Conservation (phyloP, 2,329 filamentous ascomycete species). For the Tolypocladium paradoxum region DNA sequence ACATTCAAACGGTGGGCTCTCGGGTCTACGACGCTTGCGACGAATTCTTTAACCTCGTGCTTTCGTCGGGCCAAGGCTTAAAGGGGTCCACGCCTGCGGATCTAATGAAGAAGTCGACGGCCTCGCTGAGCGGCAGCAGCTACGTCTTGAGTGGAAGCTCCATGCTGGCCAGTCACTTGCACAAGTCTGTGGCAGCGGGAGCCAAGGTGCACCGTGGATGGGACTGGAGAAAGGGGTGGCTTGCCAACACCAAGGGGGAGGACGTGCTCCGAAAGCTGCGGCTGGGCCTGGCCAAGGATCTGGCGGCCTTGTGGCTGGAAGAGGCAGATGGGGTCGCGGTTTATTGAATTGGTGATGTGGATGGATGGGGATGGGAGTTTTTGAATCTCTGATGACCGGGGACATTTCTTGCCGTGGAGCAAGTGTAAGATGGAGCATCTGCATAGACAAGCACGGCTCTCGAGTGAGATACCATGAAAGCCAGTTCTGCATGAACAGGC, state of each 20-base stretch:
- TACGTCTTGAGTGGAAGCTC: constrained; percentile 66
- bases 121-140: constrained; percentile 44
- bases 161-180: constrained; percentile 54
- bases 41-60: constrained; percentile 65
- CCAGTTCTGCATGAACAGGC: neutral
- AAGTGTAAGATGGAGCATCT: neutral
- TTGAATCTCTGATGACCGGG: neutral
- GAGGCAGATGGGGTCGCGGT: constrained; percentile 48
- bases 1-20: constrained; percentile 63
- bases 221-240: constrained; percentile 75
- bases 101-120: constrained; percentile 49
- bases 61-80: constrained; percentile 56
- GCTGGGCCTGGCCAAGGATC: constrained; percentile 61
- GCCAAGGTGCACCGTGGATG: constrained; percentile 50
- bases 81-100: constrained; percentile 54
- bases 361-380: neutral
- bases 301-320: constrained; percentile 58
- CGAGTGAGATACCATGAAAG: neutral
- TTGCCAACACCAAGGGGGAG: constrained; percentile 47
- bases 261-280: constrained; percentile 67
- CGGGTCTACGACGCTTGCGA: constrained; percentile 65
- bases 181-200: constrained; percentile 47
- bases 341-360: constrained; percentile 19
- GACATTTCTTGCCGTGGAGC: neutral
- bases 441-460: neutral